Base-by-base conservation (phyloP, 495 filamentous ascomycete species). In the Hyphodiscus hymeniophilus region DNA sequence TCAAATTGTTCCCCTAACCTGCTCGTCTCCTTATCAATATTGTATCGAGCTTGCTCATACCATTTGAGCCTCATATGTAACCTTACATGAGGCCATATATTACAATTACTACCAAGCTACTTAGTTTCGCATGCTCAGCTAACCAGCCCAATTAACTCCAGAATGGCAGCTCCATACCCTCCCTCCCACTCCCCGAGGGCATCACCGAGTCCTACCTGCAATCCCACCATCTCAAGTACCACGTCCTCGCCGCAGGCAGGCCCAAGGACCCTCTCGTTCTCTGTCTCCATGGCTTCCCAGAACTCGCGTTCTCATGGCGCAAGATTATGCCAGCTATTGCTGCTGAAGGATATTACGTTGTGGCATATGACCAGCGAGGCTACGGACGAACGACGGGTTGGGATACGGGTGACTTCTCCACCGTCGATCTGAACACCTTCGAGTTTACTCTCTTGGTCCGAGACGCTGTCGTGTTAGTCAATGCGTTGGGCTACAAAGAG, bases 241-340 rank as follows among this genome's bases (percentile, higher is more conserved):
- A 86, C 65, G 59, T 81, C 46, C 66, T 85, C 23, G 73, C 75
- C 56, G 66, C 78, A 15, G 78, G 77, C n/a, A 11, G 57, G 13
- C 61, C 63, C 24, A 63, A 63, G 12, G 73, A 66, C 15, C 80
- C 79, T 0, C 70, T 85, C 38, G 62, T 87, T 24, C 60, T 85
- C 16, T 75, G 82, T 50, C 69, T 77, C 44, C 82, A 83, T 59
- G 81, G 81, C 17, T 85, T 74, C 52, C 80, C 81, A 7, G 81
- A 85, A 55, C 69, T 85, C 16, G 79, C 81, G 38, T 85, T 73
- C 60, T 83, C 81, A 26, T 85, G 81, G 81, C 77, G 81, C 45
- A 76, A 79, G 36, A 60, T 83, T 11, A 68, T 85, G 48, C 73
- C 75, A 15, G 42, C 60, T 2, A 60, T 87, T 18, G 75, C 81